A percentile compares a stretch with the other conserved stretches of the same genome.
phyloP scores from a whole-genome alignment of 805 yeast genomes.

The Yamadazyma sp. region DNA sequence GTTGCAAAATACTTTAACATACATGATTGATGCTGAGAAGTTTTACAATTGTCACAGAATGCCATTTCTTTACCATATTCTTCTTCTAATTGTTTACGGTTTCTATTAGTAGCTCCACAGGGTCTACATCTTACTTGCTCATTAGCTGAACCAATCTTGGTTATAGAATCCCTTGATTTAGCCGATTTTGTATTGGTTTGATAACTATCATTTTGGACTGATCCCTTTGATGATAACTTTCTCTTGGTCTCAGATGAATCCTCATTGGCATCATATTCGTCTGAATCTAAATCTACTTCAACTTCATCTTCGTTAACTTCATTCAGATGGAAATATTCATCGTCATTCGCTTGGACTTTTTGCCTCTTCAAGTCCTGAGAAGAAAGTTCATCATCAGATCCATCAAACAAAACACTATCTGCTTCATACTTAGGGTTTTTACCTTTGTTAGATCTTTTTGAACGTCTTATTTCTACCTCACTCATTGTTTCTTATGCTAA shows the following conservation, averaged over 20 bases:
- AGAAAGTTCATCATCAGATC: slow-evolving; percentile 12
- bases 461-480: slow-evolving; percentile 22
- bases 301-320: slow-evolving; percentile 1
- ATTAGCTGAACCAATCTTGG: slow-evolving; percentile 1
- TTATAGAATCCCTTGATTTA: neutral
- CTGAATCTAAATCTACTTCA: neutral
- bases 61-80: slow-evolving; percentile 53
- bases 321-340: slow-evolving; percentile 8
- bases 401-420: slow-evolving; percentile 3
- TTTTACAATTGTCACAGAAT: slow-evolving; percentile 60
- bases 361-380: slow-evolving; percentile 2
- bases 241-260: too few relatives aligned
- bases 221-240: neutral
- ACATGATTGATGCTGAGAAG: slow-evolving; percentile 73
- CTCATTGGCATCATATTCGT: neutral
- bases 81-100: slow-evolving; percentile 57
- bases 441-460: slow-evolving; percentile 39
- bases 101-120: slow-evolving; percentile 58
- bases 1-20: slow-evolving; percentile 47
- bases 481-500: neutral
- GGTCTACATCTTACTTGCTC: slow-evolving; percentile 50
- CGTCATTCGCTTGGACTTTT: slow-evolving; percentile 10
- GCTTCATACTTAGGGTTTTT: slow-evolving; percentile 28
- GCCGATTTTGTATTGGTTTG: neutral
- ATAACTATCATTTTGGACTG: neutral